Conservation (phyloP, 208 protist species). For the Sergeia podlipaevii region DNA sequence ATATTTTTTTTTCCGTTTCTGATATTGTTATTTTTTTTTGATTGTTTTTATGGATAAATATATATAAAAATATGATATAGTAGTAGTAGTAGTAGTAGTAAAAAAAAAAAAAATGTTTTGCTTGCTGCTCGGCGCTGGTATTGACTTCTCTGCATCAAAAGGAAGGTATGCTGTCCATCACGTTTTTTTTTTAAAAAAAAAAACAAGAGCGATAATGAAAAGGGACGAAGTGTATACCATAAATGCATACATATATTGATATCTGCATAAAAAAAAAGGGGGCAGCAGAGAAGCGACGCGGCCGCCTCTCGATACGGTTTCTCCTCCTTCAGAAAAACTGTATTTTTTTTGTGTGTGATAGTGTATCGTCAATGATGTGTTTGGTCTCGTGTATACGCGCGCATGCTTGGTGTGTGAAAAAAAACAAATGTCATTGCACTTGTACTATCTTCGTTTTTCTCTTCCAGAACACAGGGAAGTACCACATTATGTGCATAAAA, state of each 20-base stretch:
- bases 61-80: too few species aligned
- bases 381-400: too few species aligned
- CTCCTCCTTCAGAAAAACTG: slow-evolving; percentile 13
- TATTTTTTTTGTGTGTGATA: background rate
- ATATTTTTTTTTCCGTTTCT: too few species aligned
- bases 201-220: slow-evolving; percentile 11
- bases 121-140: slow-evolving; percentile 36
- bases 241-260: background rate
- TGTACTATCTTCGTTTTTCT: slow-evolving; percentile 5
- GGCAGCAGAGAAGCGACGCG: slow-evolving; percentile 35
- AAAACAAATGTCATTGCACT: slow-evolving; percentile 4
- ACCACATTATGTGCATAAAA: too few species aligned
- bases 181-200: slow-evolving; percentile 12
- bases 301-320: slow-evolving; percentile 53
- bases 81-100: too few species aligned
- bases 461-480: too few species aligned
- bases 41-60: too few species aligned
- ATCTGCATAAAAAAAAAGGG: background rate
- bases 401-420: too few species aligned
- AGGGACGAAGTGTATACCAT: slow-evolving; percentile 1
- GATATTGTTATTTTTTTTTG: too few species aligned
- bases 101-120: slow-evolving; percentile 25
- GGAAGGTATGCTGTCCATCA: too few species aligned
- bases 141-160: too few species aligned
- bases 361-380: too few species aligned